Evolutionary conservation across 352 stramenopile genomes (phyloP), one percentile per base, ranked within the genome.

Genomic region (Phytophthora fragariaefolia): DNA sequence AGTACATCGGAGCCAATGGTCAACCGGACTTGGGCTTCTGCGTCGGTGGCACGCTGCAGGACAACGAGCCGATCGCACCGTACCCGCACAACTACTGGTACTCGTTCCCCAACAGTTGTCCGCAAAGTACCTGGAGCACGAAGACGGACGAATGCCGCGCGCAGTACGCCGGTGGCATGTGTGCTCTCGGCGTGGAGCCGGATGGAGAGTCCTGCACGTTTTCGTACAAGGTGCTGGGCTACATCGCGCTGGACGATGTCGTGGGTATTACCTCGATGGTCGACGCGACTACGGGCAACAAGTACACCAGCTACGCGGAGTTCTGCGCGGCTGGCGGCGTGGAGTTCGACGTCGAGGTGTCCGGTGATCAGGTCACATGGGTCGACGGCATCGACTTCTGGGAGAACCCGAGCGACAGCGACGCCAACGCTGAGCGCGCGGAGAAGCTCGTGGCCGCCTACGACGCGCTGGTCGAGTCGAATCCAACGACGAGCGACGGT

Each of bases 41-140:
- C 22, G 62, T 91, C 10, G 79, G 84, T 12, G 71, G 63, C 24
- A 74, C 72, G 1, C 47, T 79, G 0, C 63, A 82, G 52, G 69
- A 83, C 28, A 81, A 64, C 5, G 83, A 94, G 5, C 27, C 48
- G 7, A 66, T 81, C 6, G 87, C 87, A 9, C 87, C 84, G 38
- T 95, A 96, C 74, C 82, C 77, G 10, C 68, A 87, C 71, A 91
- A 86, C 54, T 87, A 84, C 66, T 94, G 85, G 87, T 93, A 87
- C 64, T 96, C 87, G 10, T 94, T 89, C 73, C 85, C 85, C 2
- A 93, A 92, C 58, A 89, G 66, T 23, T 95, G 83, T 38, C 80
- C 78, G 7, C 63, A 72, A 34, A 50, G 67, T 34, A 53, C 55
- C 12, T 91, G 74, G 78, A 48, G 18, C 12, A 51, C 65, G 27